Evolutionary conservation across 805 yeast species (phyloP).

Genomic region (Lipomyces spencermartinsiae): DNA sequence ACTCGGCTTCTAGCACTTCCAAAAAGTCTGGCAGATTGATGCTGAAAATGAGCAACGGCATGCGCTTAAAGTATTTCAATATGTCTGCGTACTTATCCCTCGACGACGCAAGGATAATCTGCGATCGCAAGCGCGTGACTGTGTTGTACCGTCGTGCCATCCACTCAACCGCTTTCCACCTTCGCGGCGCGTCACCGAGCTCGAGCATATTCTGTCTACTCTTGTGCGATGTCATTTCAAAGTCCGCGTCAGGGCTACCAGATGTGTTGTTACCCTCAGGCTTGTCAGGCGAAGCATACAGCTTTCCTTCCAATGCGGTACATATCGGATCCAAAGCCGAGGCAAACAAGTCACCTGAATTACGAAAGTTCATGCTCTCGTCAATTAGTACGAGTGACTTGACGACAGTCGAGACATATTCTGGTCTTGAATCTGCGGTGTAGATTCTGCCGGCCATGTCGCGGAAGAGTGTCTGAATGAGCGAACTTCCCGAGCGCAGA

Average conservation of each 20-base stretch:
- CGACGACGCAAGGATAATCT: not conserved
- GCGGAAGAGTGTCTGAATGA: not conserved
- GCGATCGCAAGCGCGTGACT: not conserved
- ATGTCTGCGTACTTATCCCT: not conserved
- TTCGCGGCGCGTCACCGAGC: not conserved
- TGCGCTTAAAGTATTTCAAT: not conserved
- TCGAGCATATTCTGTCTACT: not conserved
- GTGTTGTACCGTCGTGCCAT: not conserved
- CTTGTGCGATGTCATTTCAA: not conserved
- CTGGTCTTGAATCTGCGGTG: not conserved
- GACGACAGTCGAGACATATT: not conserved
- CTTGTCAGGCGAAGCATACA: not conserved
- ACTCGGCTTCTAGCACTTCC: not conserved
- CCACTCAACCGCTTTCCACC: conserved; percentile 9
- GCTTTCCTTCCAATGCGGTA: not conserved
- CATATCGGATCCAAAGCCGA: not conserved
- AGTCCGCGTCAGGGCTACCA: not conserved
- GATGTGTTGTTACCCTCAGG: not conserved
- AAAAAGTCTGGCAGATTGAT: not conserved
- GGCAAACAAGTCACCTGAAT: not conserved
- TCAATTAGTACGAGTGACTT: not conserved
- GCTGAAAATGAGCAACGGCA: not conserved
- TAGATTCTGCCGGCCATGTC: not conserved
- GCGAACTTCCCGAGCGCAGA: not conserved
- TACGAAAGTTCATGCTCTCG: not conserved